phyloP scores from a whole-genome alignment of 2,329 filamentous ascomycete species.

The Diaporthe eres region DNA sequence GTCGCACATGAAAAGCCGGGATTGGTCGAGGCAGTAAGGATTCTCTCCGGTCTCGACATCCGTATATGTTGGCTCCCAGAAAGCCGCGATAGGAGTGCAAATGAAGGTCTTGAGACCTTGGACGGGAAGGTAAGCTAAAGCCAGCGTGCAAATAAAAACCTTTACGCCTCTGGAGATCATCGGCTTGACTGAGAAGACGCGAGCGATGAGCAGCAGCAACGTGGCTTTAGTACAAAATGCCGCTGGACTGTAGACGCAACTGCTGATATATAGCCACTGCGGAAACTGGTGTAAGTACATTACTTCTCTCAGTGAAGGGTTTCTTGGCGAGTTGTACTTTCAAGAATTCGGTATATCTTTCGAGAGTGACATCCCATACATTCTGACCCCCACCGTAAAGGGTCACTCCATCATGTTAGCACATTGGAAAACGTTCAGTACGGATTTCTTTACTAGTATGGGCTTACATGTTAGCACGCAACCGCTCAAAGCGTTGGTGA shows the following conservation, averaged over 20 bases:
- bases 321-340: background rate
- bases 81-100: conserved; percentile 25
- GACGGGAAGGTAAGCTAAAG: conserved; percentile 22
- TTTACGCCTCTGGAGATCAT: conserved; percentile 47
- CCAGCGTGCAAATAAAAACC: conserved; percentile 48
- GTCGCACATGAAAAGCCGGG: conserved; percentile 52
- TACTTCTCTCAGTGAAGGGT: background rate
- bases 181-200: conserved; percentile 43
- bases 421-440: background rate
- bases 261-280: conserved; percentile 24
- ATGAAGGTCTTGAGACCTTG: conserved; percentile 27
- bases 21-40: conserved; percentile 50
- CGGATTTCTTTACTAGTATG: too few relatives aligned
- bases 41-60: conserved; percentile 26
- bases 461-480: background rate
- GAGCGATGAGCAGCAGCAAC: conserved; percentile 51
- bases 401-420: conserved; percentile 16
- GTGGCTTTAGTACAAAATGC: conserved; percentile 45
- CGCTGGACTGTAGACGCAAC: conserved; percentile 24
- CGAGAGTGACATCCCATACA: conserved; percentile 13
- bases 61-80: conserved; percentile 37
- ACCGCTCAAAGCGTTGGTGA: conserved; percentile 10
- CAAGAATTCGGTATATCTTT: conserved; percentile 13
- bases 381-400: conserved; percentile 9
- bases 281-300: background rate